Conservation (phyloP, 805 yeast genomes). For the Pichia insulana region DNA sequence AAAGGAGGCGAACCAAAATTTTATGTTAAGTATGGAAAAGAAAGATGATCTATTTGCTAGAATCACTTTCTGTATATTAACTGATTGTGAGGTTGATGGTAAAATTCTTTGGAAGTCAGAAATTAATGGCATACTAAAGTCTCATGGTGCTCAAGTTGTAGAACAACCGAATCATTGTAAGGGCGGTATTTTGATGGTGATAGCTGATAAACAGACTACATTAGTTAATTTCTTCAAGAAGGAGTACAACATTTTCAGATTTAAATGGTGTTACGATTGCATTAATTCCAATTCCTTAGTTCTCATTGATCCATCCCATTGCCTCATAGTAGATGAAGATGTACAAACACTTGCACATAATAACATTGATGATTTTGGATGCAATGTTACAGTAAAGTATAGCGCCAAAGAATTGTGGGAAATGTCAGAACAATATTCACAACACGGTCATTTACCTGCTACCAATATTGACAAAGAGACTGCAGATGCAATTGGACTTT, state of each 20-base stretch:
- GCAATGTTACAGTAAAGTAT: constrained; percentile 37
- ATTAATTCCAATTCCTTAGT: constrained; percentile 34
- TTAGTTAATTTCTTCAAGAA: constrained; percentile 32
- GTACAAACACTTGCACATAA: constrained; percentile 17
- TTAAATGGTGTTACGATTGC: constrained; percentile 70
- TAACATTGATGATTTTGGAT: constrained; percentile 53
- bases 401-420: constrained; percentile 2
- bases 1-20: constrained; percentile 12
- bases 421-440: background rate
- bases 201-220: constrained; percentile 33
- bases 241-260: constrained; percentile 50
- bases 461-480: background rate
- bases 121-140: constrained; percentile 31
- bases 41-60: constrained; percentile 32
- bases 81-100: constrained; percentile 33
- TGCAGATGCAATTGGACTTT: too few species aligned
- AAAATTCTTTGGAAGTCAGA: constrained; percentile 27
- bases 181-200: constrained; percentile 19
- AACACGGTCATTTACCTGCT: background rate
- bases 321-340: constrained; percentile 25
- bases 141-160: constrained; percentile 43
- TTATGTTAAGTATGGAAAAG: constrained; percentile 1
- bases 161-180: constrained; percentile 26
- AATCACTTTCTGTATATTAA: constrained; percentile 41
- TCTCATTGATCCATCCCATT: constrained; percentile 53